Conservation (phyloP, 768 basidiomycete genomes). For the Pisolithus albus region DNA sequence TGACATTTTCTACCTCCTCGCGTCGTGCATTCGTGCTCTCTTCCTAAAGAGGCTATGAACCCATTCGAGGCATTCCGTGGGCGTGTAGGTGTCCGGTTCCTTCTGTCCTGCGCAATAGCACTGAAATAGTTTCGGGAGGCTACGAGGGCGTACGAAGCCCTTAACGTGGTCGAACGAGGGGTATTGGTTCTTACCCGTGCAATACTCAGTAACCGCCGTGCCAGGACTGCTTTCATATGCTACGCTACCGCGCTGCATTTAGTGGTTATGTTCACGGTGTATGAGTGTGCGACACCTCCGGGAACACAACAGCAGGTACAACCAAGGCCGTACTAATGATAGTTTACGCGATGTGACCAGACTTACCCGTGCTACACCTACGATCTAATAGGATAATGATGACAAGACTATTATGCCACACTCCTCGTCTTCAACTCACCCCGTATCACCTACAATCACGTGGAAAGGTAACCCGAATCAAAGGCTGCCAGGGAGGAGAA, state of each 20-base stretch:
- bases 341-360: too few relatives aligned
- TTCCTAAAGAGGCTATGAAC: constrained; percentile 96
- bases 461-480: too few relatives aligned
- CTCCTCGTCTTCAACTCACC: too few relatives aligned
- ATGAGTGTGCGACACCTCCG: constrained; percentile 59
- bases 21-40: too few relatives aligned
- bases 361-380: neutral
- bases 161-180: constrained; percentile 87
- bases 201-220: constrained; percentile 83
- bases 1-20: too few relatives aligned
- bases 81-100: constrained; percentile 50
- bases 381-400: neutral
- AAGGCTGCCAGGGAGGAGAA: constrained; percentile 93
- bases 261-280: constrained; percentile 74
- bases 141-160: constrained; percentile 82
- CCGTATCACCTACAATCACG: too few relatives aligned
- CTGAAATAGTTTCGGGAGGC: constrained; percentile 59
- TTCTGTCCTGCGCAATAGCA: neutral
- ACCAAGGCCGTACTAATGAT: constrained; percentile 35
- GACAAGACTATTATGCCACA: neutral
- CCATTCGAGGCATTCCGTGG: constrained; percentile 98
- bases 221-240: constrained; percentile 82
- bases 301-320: constrained; percentile 45
- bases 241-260: constrained; percentile 79
- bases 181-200: constrained; percentile 79